Conservation (phyloP, 2,329 filamentous ascomycete species). For the Sclerotinia subarctica region DNA sequence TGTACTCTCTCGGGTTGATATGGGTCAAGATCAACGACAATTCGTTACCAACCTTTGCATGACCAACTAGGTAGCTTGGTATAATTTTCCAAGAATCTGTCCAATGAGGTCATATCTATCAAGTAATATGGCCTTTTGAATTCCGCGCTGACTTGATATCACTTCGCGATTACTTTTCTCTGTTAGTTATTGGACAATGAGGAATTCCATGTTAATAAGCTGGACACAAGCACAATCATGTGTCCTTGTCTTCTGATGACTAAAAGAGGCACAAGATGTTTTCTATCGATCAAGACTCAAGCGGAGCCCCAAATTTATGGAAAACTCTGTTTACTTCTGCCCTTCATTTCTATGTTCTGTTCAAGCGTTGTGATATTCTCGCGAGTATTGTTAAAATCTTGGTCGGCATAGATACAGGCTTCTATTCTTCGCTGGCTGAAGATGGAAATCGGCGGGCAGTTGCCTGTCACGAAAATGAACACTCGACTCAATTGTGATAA, state of each 20-base stretch:
- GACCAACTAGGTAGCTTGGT: not conserved
- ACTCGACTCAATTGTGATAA: not conserved
- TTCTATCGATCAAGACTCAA: not conserved
- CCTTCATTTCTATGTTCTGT: not conserved
- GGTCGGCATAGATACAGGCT: not conserved
- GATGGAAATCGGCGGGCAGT: not conserved
- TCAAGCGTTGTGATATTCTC: not conserved
- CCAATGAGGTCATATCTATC: slow-evolving; percentile 13
- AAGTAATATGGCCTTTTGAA: not conserved
- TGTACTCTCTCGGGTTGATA: slow-evolving; percentile 1
- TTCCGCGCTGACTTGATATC: not conserved
- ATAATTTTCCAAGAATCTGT: not conserved
- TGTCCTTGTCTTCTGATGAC: not conserved
- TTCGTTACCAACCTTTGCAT: slow-evolving; percentile 1
- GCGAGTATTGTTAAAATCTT: not conserved
- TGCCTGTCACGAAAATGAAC: not conserved
- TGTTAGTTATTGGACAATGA: not conserved
- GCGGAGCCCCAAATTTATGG: not conserved
- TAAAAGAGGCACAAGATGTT: not conserved
- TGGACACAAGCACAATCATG: not conserved
- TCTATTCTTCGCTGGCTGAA: not conserved
- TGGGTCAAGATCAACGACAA: not conserved
- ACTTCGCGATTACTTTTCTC: slow-evolving; percentile 11
- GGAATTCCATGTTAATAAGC: not conserved
- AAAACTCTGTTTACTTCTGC: not conserved